A percentile compares a stretch with the other conserved stretches of the same genome.
Conservation (phyloP, 345 rosid genomes). For the Raphanus raphanistrum region DNA sequence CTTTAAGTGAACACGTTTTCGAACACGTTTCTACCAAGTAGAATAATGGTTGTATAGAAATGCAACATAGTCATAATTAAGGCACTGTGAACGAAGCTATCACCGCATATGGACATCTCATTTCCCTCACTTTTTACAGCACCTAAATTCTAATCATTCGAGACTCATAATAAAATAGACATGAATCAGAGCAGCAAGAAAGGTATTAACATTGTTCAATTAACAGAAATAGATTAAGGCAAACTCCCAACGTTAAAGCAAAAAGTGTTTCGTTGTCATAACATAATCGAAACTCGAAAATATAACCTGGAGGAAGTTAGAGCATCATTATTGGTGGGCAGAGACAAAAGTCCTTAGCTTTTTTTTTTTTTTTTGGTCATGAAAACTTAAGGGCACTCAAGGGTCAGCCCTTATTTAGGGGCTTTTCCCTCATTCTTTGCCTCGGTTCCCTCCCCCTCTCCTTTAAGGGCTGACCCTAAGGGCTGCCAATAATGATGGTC, state of each 20-base stretch:
- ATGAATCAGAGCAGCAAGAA: background rate
- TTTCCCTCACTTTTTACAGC: background rate
- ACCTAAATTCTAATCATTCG: background rate
- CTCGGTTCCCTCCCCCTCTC: too few species aligned
- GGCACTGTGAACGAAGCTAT: background rate
- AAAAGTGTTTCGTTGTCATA: constrained; percentile 1
- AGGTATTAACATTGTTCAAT: background rate
- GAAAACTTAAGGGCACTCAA: too few species aligned
- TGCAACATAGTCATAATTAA: background rate
- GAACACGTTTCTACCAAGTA: background rate
- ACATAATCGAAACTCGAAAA: background rate
- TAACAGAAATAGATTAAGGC: background rate
- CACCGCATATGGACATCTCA: background rate
- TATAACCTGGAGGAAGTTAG: background rate
- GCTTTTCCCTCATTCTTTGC: too few species aligned
- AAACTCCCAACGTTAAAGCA: constrained; percentile 15
- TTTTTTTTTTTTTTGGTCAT: too few species aligned
- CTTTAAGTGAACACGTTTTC: background rate
- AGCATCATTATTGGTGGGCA: too few species aligned
- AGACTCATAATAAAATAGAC: background rate
- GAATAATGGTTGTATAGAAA: background rate
- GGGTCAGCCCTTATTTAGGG: too few species aligned
- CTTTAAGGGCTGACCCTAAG: too few species aligned
- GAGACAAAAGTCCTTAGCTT: too few species aligned
- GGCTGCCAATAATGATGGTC: too few species aligned